Evolutionary conservation across 257 asterid genomes (phyloP).

Genomic region (Solanum lycopersicoides): DNA sequence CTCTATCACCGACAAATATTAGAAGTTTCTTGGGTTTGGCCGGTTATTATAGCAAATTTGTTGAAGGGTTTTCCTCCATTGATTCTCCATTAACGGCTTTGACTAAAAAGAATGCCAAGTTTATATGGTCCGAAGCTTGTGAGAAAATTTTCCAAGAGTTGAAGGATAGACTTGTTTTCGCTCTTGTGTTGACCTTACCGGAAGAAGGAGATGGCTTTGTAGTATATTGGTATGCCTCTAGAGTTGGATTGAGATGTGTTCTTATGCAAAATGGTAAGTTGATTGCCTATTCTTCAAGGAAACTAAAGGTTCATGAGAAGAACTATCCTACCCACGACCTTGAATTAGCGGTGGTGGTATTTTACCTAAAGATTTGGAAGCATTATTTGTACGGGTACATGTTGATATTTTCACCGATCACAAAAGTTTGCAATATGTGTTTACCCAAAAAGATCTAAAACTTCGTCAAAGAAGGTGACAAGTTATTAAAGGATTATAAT

Average conservation of each 20-base stretch:
- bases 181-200: not conserved
- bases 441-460: too few species aligned
- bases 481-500: too few species aligned
- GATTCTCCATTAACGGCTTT: not conserved
- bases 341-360: not conserved
- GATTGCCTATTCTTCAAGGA: not conserved
- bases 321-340: not conserved
- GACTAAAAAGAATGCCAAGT: too few species aligned
- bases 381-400: not conserved
- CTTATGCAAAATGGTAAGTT: not conserved
- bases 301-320: not conserved
- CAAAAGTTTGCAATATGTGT: too few species aligned
- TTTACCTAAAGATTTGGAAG: too few species aligned
- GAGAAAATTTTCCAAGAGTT: not conserved
- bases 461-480: not conserved
- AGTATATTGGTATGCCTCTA: not conserved
- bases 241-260: not conserved
- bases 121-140: not conserved
- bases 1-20: not conserved
- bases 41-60: not conserved
- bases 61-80: too few species aligned
- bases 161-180: not conserved
- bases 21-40: not conserved
- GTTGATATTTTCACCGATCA: not conserved
- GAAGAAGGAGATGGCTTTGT: rapidly evolving